phyloP scores from a whole-genome alignment of 371 early-diverging fungal species.

The Chytridium lagenaria region DNA sequence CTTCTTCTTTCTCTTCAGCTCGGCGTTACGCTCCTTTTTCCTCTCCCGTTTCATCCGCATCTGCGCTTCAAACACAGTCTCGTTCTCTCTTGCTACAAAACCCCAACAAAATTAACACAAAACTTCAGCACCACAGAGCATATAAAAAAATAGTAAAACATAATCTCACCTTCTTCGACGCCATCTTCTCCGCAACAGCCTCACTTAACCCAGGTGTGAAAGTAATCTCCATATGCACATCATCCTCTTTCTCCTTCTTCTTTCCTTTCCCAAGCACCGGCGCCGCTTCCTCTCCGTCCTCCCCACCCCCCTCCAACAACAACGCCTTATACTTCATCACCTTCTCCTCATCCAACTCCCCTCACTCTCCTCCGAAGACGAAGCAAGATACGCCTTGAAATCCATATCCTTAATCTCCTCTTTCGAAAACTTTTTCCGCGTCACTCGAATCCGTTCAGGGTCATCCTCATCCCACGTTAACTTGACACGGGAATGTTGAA shows the following conservation, averaged over 20 bases:
- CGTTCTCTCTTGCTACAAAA: constrained; percentile 59
- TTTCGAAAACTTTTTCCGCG: constrained; percentile 81
- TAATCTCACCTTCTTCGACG: constrained; percentile 45
- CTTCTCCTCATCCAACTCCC: constrained; percentile 43
- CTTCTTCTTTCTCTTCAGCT: constrained; percentile 47
- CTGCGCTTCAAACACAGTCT: constrained; percentile 84
- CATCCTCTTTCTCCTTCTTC: constrained; percentile 48
- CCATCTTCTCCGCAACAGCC: constrained; percentile 64
- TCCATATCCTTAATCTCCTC: constrained; percentile 91
- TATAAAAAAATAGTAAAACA: constrained; percentile 5
- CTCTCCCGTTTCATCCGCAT: constrained; percentile 84
- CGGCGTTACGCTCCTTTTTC: constrained; percentile 51
- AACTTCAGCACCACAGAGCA: too few relatives aligned
- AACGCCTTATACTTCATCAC: constrained; percentile 72
- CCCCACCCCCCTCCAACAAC: constrained; percentile 55
- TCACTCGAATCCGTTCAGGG: constrained; percentile 78
- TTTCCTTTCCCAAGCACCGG: too few relatives aligned
- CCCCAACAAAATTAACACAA: neutral
- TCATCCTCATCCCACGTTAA: constrained; percentile 98
- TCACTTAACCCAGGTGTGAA: constrained; percentile 92
- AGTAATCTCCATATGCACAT: constrained; percentile 91
- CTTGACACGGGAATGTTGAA: constrained; percentile 92
- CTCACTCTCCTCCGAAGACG: constrained; percentile 71
- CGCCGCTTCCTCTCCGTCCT: constrained; percentile 22
- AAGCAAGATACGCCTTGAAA: constrained; percentile 88